These are phyloP conservation scores for Aspergillus carbonarius DNA, from an alignment of 2,329 filamentous ascomycete species.

Conservation along the genomic window DNA sequence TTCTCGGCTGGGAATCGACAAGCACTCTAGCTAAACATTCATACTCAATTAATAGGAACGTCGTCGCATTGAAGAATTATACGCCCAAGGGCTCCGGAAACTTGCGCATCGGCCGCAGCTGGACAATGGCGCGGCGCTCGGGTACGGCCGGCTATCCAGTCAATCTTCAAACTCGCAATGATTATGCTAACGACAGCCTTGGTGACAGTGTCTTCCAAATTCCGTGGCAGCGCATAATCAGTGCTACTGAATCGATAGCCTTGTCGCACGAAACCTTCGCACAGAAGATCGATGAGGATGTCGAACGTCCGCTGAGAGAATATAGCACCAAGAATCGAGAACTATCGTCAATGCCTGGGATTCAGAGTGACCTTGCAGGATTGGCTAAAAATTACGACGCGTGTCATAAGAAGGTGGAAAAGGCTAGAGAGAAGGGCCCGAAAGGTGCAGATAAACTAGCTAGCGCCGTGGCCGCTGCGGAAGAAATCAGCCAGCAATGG, in stretches of 20 bases:
- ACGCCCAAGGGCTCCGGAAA: conserved; percentile 78
- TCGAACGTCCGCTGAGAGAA: conserved; percentile 77
- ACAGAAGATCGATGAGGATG: conserved; percentile 79
- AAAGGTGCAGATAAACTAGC: conserved; percentile 73
- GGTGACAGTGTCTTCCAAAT: conserved; percentile 74
- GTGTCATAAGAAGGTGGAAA: conserved; percentile 81
- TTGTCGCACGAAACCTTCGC: conserved; percentile 79
- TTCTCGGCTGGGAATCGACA: conserved; percentile 8
- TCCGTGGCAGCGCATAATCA: conserved; percentile 85
- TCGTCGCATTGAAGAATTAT: conserved; percentile 85
- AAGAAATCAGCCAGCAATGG: conserved; percentile 82
- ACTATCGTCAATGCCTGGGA: conserved; percentile 74
- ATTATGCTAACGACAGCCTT: conserved; percentile 11
- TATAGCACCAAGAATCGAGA: conserved; percentile 72
- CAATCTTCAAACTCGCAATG: too few species aligned
- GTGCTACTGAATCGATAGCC: conserved; percentile 76
- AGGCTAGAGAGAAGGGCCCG: conserved; percentile 75
- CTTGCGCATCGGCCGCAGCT: conserved; percentile 72
- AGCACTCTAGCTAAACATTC: conserved; percentile 11
- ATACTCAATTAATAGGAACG: conserved; percentile 66
- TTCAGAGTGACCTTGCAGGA: conserved; percentile 74
- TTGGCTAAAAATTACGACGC: conserved; percentile 84
- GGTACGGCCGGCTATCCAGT: conserved; percentile 58
- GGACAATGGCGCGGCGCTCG: conserved; percentile 76
- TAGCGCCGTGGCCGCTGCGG: conserved; percentile 68